These are phyloP conservation scores for Fusarium camptoceras DNA, from an alignment of 2,329 filamentous ascomycete genomes.

Conservation along the genomic window DNA sequence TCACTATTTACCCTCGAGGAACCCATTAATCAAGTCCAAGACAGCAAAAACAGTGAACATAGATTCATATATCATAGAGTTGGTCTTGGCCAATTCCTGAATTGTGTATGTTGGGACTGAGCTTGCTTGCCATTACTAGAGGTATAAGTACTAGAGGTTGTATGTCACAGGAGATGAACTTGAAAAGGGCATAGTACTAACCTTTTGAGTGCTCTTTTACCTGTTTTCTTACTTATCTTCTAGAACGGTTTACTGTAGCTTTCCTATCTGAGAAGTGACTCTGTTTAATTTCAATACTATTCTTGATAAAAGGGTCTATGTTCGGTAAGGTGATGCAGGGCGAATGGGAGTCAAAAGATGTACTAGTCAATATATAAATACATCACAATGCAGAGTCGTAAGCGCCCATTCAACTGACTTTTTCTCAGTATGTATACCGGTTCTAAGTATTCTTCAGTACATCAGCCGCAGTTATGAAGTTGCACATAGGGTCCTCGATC, in stretches of 20 bases:
- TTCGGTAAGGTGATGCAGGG: conserved; percentile 61
- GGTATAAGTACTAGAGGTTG: conserved; percentile 49
- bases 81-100: conserved; percentile 59
- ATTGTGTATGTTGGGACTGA: conserved; percentile 60
- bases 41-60: conserved; percentile 50
- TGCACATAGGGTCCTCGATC: not conserved
- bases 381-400: no score
- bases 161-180: conserved; percentile 33
- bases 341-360: not conserved
- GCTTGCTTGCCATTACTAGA: conserved; percentile 54
- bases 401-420: no score
- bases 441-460: not conserved
- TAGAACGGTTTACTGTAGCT: conserved; percentile 59
- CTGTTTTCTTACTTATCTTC: conserved; percentile 60
- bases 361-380: conserved; percentile 27
- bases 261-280: conserved; percentile 61
- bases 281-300: conserved; percentile 57
- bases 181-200: conserved; percentile 32
- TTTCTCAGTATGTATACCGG: not conserved
- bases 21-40: conserved; percentile 60
- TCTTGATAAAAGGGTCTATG: conserved; percentile 43
- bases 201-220: conserved; percentile 52
- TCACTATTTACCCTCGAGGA: conserved; percentile 50
- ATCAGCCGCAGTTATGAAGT: not conserved
- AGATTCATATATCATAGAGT: conserved; percentile 54